Evolutionary conservation across 371 early-diverging fungal species (phyloP), one percentile per base, ranked within the genome.

Genomic region (Rhizopus sp.): DNA sequence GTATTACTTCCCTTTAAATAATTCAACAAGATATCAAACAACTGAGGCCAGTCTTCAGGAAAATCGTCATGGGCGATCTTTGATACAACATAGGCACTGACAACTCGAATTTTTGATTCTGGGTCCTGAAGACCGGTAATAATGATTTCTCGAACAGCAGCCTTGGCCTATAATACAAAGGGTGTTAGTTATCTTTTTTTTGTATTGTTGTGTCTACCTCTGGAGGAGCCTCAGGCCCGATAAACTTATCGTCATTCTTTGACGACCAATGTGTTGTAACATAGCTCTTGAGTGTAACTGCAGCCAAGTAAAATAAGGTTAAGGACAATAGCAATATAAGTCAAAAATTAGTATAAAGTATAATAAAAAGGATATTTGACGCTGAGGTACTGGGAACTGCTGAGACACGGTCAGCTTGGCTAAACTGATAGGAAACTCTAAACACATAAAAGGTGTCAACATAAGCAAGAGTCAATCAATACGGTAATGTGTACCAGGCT

Each of bases 31-130:
- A 86, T 78, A 59, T 90, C 87, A 60, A 95, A 84, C 34, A 97
- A 80, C 42, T 90, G 85, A n/a, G 94, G 93, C 98, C 98, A 97
- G 17, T 88, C 81, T 63, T 95, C 96, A 2, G 96, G 95, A 83
- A 93, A 96, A 78, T 97, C 97, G 41, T 88, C 84, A 45, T 88
- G 89, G 2, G 95, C 96, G 66, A 97, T 93, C 57, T 83, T 87
- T 13, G 96, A 90, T 4, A 95, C 82, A 5, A 88, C 89, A 55
- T 89, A 91, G 5, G 96, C 96, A 51, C 78, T 68, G 9, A 82
- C 80, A n/a, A 83, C 82, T 34, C 90, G 75, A 35, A 90, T 87
- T 44, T 80, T 78, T n/a, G 65, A 77, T 44, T 74, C 70, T 5
- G 75, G 74, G 63, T 85, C 87, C 8, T 76, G 68, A 5, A 90